Conservation (phyloP, 2,329 filamentous ascomycete genomes). For the Pseudocercospora vitis region DNA sequence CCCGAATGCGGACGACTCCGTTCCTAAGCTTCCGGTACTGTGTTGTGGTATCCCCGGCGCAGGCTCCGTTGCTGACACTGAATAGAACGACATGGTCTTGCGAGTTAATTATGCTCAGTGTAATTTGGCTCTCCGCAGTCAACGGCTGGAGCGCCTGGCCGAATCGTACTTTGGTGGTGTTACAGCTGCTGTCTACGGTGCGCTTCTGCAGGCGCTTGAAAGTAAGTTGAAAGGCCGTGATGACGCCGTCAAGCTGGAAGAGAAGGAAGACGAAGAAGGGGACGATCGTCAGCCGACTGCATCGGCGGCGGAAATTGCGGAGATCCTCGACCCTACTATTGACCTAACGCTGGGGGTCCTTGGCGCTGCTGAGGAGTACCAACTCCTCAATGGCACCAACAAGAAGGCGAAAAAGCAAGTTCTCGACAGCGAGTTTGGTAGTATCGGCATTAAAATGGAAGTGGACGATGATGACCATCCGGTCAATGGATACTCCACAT, state of each 20-base stretch:
- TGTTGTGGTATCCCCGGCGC: conserved; percentile 27
- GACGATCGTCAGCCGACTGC: conserved; percentile 39
- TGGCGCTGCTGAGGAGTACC: conserved; percentile 23
- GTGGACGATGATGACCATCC: conserved; percentile 30
- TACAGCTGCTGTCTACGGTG: conserved; percentile 75
- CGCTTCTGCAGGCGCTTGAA: conserved; percentile 70
- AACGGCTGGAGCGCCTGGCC: conserved; percentile 71
- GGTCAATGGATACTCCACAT: conserved; percentile 29
- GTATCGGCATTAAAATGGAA: conserved; percentile 35
- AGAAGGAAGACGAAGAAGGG: conserved; percentile 42
- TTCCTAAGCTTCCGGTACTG: conserved; percentile 40
- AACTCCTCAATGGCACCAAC: conserved; percentile 28
- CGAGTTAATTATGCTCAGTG: conserved; percentile 84
- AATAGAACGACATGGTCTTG: conserved; percentile 69
- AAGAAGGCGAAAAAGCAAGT: conserved; percentile 32
- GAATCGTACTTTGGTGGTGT: conserved; percentile 68
- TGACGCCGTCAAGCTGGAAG: conserved; percentile 51
- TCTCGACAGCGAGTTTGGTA: conserved; percentile 27
- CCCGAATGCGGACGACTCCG: conserved; percentile 29
- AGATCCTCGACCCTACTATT: conserved; percentile 42
- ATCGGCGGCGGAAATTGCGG: conserved; percentile 44
- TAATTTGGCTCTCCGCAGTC: conserved; percentile 76
- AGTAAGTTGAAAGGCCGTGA: conserved; percentile 67
- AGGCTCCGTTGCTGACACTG: conserved; percentile 29
- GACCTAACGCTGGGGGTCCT: conserved; percentile 40